Evolutionary conservation across 2,329 filamentous ascomycete genomes (phyloP).

Genomic region (Cordyceps pruinosa): DNA sequence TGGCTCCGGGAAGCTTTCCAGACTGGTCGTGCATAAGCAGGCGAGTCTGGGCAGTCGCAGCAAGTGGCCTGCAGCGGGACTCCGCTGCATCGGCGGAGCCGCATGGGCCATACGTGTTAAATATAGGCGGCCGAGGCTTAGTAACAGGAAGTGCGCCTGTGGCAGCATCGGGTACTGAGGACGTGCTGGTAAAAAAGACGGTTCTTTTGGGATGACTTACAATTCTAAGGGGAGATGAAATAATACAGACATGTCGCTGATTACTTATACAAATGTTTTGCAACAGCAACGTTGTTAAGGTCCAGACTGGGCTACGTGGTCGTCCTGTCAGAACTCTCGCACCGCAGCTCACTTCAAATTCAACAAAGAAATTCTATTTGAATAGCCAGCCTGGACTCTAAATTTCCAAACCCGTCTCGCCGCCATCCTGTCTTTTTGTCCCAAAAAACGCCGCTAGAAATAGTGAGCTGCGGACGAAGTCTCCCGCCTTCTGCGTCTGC

Average conservation of each 20-base stretch:
- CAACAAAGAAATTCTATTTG: neutral
- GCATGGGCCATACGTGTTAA: slow-evolving; percentile 9
- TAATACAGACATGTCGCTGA: too few species aligned
- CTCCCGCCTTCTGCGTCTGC: neutral
- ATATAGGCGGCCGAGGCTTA: neutral
- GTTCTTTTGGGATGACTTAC: neutral
- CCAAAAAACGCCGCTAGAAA: slow-evolving; percentile 11
- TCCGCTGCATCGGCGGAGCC: slow-evolving; percentile 1
- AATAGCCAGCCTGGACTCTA: slow-evolving; percentile 2
- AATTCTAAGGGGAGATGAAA: too few species aligned
- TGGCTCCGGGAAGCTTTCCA: neutral
- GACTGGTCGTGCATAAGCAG: neutral
- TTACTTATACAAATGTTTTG: too few species aligned
- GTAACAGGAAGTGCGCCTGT: neutral
- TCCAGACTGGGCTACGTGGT: too few species aligned
- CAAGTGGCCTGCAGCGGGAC: slow-evolving; percentile 1
- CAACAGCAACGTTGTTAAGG: too few species aligned
- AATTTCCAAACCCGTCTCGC: slow-evolving; percentile 7
- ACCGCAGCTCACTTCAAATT: neutral
- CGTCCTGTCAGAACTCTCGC: neutral
- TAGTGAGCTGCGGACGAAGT: slow-evolving; percentile 1
- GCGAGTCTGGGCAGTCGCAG: neutral
- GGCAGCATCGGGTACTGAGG: too few species aligned
- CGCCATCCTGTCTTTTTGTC: slow-evolving; percentile 3
- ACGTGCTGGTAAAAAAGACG: neutral